Base-by-base conservation (phyloP, 768 basidiomycete genomes). In the Xerocomellus intermedius region DNA sequence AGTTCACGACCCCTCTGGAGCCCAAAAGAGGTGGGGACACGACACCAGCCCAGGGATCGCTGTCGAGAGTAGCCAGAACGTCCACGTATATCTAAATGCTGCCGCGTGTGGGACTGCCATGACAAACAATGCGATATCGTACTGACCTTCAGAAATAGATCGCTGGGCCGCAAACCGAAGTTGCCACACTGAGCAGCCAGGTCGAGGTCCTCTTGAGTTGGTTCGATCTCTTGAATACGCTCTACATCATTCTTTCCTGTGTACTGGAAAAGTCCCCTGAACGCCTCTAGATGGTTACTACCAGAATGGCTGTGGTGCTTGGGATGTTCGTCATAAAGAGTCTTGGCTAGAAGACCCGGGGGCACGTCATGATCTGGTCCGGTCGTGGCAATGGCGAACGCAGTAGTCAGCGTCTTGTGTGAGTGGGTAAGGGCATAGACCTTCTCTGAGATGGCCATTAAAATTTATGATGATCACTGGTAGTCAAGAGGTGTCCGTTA, bases 1-100 rank as follows among this genome's bases (percentile, higher is more conserved):
- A 71, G 14, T 85, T 86, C 32, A 86, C 77, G 16, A 84, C 83
- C 8, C 84, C 85, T 14, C 79, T 81, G 9, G 79, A 77, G 2
- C 80, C 87, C 48, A 88, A 69, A n/a, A 89, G 72, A 8, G 82
- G 75, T 0, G 87, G 87, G 2, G 85, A 82, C 47, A 81, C 79
- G 55, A 86, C 71, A 10, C 81, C 81, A 2, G 78, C 77, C 56
- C 82, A 72, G 1, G 83, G 81, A 57, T 84, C 76, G 51, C 68
- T 67, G 22, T 85, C 78, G 1, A 89, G 72, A 2, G 79, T 78
- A n/a, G 76, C 75, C 19, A 88, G 69, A n/a, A 83, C 77, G 47
- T 86, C 82, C 37, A 76, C 71, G 57, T 86, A 88, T 49, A 89
- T 81, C 84, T 86, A 50, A 44, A 28, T 42, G 21, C 19, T 28